These are phyloP conservation scores for Lachnellula subtilissima DNA, from an alignment of 2,329 filamentous ascomycete species.

Conservation along the genomic window DNA sequence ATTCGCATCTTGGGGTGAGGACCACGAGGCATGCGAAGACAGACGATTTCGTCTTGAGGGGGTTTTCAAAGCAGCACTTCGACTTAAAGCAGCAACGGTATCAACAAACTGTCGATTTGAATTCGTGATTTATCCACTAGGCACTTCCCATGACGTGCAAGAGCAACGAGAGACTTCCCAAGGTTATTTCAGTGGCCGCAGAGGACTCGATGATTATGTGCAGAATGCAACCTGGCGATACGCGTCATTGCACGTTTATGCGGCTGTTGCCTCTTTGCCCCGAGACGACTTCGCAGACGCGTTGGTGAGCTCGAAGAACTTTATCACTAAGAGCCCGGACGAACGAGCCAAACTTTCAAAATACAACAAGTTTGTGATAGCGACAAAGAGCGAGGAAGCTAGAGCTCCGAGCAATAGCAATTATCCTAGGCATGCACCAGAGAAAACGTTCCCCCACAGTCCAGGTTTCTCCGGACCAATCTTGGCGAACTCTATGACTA, in stretches of 20 bases:
- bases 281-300: not conserved
- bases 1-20: not conserved
- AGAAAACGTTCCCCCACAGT: not conserved
- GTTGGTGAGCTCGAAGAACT: not conserved
- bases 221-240: not conserved
- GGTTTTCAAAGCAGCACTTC: constrained; percentile 13
- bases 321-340: not conserved
- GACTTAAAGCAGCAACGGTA: constrained; percentile 10
- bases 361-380: not conserved
- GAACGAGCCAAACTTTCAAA: not conserved
- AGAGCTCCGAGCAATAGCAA: too few relatives aligned
- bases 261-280: not conserved
- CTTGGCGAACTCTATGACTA: too few relatives aligned
- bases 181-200: not conserved
- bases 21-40: constrained; percentile 2
- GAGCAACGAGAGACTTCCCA: not conserved
- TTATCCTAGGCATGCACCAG: not conserved
- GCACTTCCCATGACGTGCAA: not conserved
- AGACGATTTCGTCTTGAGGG: constrained; percentile 7
- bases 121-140: constrained; percentile 9
- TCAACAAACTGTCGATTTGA: constrained; percentile 6
- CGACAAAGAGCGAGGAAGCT: not conserved
- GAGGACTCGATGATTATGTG: not conserved
- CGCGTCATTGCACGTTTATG: not conserved
- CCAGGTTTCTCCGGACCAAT: not conserved